phyloP scores from a whole-genome alignment of 306 rosid species.

The Casuarina glauca region DNA sequence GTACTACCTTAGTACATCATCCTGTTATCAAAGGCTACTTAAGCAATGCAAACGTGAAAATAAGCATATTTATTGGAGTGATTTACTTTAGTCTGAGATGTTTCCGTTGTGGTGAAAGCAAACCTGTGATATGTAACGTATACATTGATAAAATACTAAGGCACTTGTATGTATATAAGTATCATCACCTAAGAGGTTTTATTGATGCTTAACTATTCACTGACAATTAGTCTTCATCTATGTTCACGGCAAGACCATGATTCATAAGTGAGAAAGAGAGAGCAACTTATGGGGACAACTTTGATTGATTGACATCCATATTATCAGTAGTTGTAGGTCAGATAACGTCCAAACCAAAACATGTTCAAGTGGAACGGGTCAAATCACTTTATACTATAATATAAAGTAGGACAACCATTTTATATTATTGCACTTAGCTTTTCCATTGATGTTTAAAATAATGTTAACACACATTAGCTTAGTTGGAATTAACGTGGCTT shows the following conservation, averaged over 20 bases:
- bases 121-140: not conserved
- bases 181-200: not conserved
- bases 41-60: not conserved
- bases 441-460: too few relatives aligned
- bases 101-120: not conserved
- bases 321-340: too few relatives aligned
- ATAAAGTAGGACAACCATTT: not conserved
- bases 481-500: too few relatives aligned
- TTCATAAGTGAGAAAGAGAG: not conserved
- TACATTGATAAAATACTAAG: not conserved
- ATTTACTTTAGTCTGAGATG: not conserved
- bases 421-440: not conserved
- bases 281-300: not conserved
- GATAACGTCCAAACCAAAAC: too few relatives aligned
- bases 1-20: not conserved
- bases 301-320: not conserved
- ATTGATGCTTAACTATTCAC: too few relatives aligned
- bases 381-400: too few relatives aligned
- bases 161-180: not conserved
- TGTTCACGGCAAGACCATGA: too few relatives aligned
- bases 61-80: not conserved
- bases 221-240: too few relatives aligned
- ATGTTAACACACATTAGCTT: too few relatives aligned
- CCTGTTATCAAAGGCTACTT: too few relatives aligned
- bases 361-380: too few relatives aligned